phyloP scores from a whole-genome alignment of 768 basidiomycete genomes.

The Mycena amicta region DNA sequence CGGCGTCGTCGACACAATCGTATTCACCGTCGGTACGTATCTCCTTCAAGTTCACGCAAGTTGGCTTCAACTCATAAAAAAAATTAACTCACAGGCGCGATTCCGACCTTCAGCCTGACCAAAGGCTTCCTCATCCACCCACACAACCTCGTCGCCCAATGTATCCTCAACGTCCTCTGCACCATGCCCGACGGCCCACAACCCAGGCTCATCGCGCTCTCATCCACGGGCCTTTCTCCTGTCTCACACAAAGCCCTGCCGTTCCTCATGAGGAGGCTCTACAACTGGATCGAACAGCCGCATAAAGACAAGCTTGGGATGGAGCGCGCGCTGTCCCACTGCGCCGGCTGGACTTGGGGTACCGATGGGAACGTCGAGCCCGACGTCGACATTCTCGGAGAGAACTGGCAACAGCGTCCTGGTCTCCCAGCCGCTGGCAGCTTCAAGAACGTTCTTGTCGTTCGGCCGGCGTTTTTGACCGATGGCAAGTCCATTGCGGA shows the following conservation, averaged over 20 bases:
- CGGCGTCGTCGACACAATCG: slow-evolving; percentile 49
- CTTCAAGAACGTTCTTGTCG: slow-evolving; percentile 33
- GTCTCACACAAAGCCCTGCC: slow-evolving; percentile 50
- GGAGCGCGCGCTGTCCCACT: slow-evolving; percentile 53
- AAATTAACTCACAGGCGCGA: too few species aligned
- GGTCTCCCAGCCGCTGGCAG: slow-evolving; percentile 31
- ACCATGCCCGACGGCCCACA: slow-evolving; percentile 47
- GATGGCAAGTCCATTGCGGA: slow-evolving; percentile 33
- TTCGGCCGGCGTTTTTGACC: slow-evolving; percentile 47
- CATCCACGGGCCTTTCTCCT: slow-evolving; percentile 54
- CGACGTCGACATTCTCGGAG: slow-evolving; percentile 40
- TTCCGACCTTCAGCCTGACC: slow-evolving; percentile 43
- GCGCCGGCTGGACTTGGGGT: slow-evolving; percentile 50
- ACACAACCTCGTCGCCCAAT: slow-evolving; percentile 59
- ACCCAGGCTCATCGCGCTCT: slow-evolving; percentile 55
- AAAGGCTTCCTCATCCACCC: slow-evolving; percentile 55
- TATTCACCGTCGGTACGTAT: slow-evolving; percentile 63
- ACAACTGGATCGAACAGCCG: slow-evolving; percentile 45
- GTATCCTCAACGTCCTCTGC: slow-evolving; percentile 56
- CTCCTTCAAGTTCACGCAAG: too few species aligned
- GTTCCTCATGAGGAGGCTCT: slow-evolving; percentile 49
- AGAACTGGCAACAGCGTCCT: slow-evolving; percentile 31
- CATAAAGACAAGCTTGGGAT: slow-evolving; percentile 66
- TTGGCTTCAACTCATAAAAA: too few species aligned
- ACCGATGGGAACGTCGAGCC: slow-evolving; percentile 30